phyloP scores from a whole-genome alignment of 345 rosid species.

The Xanthoceras sorbifolium region DNA sequence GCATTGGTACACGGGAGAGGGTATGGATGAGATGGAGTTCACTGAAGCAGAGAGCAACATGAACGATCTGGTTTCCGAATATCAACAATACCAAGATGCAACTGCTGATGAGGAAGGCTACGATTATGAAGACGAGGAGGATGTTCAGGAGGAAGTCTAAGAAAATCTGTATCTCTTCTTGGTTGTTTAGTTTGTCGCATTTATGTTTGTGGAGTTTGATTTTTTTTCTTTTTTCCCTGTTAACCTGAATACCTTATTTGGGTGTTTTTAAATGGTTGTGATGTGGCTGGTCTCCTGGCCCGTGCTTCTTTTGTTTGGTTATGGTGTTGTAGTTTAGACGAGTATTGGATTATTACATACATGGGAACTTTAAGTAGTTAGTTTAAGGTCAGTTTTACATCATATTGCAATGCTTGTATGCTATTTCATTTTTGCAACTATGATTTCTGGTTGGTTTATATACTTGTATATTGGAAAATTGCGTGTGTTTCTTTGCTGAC shows the following conservation, averaged over 20 bases:
- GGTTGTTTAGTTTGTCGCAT: background rate
- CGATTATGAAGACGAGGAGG: slow-evolving; percentile 62
- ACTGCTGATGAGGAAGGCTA: slow-evolving; percentile 73
- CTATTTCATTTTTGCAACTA: background rate
- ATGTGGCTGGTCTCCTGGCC: slow-evolving; percentile 3
- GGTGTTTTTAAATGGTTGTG: slow-evolving; percentile 16
- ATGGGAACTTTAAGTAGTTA: background rate
- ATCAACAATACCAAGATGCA: slow-evolving; percentile 79
- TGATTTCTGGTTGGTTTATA: no score
- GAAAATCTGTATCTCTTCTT: background rate
- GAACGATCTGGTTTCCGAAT: slow-evolving; percentile 78
- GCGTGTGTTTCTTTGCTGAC: background rate
- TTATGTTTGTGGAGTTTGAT: slow-evolving; percentile 17
- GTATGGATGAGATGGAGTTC: slow-evolving; percentile 56
- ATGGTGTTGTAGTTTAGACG: slow-evolving; percentile 4
- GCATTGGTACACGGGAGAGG: slow-evolving; percentile 63
- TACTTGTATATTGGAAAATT: no score
- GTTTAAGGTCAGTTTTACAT: background rate
- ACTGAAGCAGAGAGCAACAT: slow-evolving; percentile 65
- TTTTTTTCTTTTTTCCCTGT: background rate
- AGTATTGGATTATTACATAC: background rate
- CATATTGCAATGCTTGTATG: background rate
- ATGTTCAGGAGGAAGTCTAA: slow-evolving; percentile 46
- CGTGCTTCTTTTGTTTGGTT: background rate
- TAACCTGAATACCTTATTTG: slow-evolving; percentile 37